Base-by-base conservation (phyloP, 257 asterid genomes). In the Nemophila menziesii region DNA sequence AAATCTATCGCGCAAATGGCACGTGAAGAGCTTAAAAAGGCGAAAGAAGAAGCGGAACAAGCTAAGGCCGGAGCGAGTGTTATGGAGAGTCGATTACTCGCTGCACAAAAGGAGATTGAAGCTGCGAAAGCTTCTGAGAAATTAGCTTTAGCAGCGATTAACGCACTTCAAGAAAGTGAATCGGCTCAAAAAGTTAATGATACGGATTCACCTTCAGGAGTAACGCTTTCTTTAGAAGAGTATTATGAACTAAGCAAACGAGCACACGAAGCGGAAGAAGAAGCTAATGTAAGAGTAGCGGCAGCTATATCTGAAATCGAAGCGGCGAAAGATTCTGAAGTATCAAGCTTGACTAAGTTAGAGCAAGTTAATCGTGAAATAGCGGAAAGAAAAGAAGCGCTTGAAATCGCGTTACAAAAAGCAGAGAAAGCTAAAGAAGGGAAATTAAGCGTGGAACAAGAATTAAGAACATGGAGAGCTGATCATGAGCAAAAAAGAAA, bases 181-280 rank as follows among this genome's bases (percentile, higher is more conserved):
- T 65, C 79, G 10, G 62, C 77, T 43, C 69, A 55, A 60, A 52
- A 19, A 45, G 58, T 51, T n/a, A 48, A 64, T 5, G 55, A 53
- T 0, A 80, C 66, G 37, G 82, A 70, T 60, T 61, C 80, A 3
- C 69, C 74, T 4, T 26, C 63, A 20, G 80, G 81, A 10, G 65
- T 85, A 8, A 81, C 89, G 0, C 75, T 92, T 26, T 64, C 92
- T 10, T 51, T 90, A 24, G 89, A 74, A 42, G 94, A 90, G 57
- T 90, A 90, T 51, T 85, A 81, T 27, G 92, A 79, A 64, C 82
- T 90, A 38, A 85, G 93, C 82, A 90, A 85, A 57, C 57, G 44
- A 55, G 87, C 94, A 29, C 93, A 79, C 18, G 95, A 79, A 44
- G 96, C 93, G 4, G 98, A 89, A 60, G 94, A 74, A 68, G 73